Evolutionary conservation across 495 filamentous ascomycete genomes (phyloP).

Genomic region (Thermothielavioides terrestris): DNA sequence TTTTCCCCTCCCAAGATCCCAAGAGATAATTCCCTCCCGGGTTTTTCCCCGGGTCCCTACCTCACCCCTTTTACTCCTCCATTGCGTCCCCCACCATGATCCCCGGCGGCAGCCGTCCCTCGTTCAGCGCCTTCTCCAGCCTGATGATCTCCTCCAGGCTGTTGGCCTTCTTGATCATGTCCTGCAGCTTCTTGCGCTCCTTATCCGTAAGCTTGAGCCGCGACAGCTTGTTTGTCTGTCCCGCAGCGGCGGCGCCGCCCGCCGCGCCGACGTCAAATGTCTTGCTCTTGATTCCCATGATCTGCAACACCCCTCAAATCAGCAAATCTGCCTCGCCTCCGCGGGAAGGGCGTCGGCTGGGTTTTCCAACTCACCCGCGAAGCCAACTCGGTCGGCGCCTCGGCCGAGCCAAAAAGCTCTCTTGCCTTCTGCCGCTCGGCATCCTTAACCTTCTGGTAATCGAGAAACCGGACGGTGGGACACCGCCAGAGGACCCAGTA

Average conservation of each 20-base stretch:
- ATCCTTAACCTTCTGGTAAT: constrained; percentile 86
- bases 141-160: constrained; percentile 76
- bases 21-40: no score
- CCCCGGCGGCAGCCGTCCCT: constrained; percentile 72
- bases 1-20: no score
- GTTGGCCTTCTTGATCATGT: constrained; percentile 61
- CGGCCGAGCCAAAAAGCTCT: constrained; percentile 71
- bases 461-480: constrained; percentile 79
- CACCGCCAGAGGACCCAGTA: constrained; percentile 84
- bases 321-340: not conserved
- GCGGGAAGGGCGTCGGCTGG: no score
- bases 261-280: constrained; percentile 58
- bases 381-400: constrained; percentile 72
- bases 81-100: constrained; percentile 47
- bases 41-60: no score
- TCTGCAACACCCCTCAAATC: constrained; percentile 37
- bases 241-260: constrained; percentile 27
- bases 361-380: constrained; percentile 41
- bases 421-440: constrained; percentile 65
- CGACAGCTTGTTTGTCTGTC: constrained; percentile 55
- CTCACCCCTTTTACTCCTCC: constrained; percentile 42
- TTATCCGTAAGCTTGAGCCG: constrained; percentile 54
- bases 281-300: constrained; percentile 79
- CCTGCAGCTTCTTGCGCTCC: constrained; percentile 57
- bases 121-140: constrained; percentile 76